A percentile compares a stretch with the other conserved stretches of the same genome.
These are phyloP conservation scores for Solanum medicagineum DNA, from an alignment of 257 asterid species.

Conservation along the genomic window DNA sequence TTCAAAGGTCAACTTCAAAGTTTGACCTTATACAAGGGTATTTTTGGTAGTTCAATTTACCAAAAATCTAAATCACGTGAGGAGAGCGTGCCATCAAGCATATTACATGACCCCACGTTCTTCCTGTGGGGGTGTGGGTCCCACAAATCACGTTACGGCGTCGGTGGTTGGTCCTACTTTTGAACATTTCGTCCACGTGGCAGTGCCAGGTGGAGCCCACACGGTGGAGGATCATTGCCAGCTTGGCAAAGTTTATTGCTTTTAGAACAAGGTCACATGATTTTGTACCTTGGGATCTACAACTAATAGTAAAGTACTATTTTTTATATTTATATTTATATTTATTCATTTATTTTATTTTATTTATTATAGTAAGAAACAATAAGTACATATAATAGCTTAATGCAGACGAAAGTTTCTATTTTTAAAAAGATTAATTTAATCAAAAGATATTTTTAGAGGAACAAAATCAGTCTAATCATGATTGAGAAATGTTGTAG, in stretches of 20 bases:
- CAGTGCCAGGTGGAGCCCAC: conserved; percentile 29
- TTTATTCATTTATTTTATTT: no score
- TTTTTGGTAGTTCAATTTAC: background rate
- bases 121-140: conserved; percentile 14
- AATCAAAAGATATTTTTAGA: background rate
- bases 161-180: conserved; percentile 8
- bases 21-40: background rate
- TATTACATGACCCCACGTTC: conserved; percentile 13
- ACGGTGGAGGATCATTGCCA: conserved; percentile 23
- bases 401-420: background rate
- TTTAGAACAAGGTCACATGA: conserved; percentile 40
- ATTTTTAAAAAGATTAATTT: background rate
- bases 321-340: no score
- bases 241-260: conserved; percentile 9
- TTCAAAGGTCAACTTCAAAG: background rate
- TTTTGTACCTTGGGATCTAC: conserved; percentile 24
- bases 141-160: conserved; percentile 20
- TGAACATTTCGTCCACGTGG: background rate
- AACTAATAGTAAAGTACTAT: background rate
- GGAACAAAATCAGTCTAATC: background rate
- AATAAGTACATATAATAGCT: background rate
- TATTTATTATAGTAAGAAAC: background rate
- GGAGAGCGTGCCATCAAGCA: conserved; percentile 8
- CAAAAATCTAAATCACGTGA: background rate
- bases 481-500: background rate